Conservation (phyloP, 805 yeast genomes). For the Spathaspora sp. region DNA sequence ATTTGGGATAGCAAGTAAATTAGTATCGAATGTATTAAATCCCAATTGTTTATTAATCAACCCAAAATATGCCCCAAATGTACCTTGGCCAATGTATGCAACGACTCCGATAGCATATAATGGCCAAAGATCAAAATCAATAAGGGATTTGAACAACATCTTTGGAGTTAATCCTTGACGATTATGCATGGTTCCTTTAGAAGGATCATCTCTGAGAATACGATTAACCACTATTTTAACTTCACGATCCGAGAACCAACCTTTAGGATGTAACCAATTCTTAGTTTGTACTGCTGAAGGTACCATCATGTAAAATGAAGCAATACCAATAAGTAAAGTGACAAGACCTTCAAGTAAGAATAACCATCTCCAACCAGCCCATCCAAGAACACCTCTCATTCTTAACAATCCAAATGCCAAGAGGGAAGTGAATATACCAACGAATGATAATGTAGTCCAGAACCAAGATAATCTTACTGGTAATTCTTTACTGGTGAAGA, state of each 20-base stretch:
- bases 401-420: conserved; percentile 51
- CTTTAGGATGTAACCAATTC: conserved; percentile 42
- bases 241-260: conserved; percentile 49
- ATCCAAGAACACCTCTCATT: conserved; percentile 42
- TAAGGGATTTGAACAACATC: conserved; percentile 36
- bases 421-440: conserved; percentile 24
- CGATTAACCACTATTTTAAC: conserved; percentile 56
- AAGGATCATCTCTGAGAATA: conserved; percentile 60
- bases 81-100: conserved; percentile 16
- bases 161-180: conserved; percentile 47
- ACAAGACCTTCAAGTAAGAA: conserved; percentile 59
- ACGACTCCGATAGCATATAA: conserved; percentile 33
- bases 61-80: conserved; percentile 12
- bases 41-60: conserved; percentile 16
- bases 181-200: conserved; percentile 60
- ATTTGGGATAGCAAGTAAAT: conserved; percentile 21
- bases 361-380: conserved; percentile 61
- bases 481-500: conserved; percentile 57
- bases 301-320: conserved; percentile 45
- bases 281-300: conserved; percentile 51
- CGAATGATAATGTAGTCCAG: conserved; percentile 26
- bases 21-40: conserved; percentile 18
- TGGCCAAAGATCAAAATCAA: conserved; percentile 46
- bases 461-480: conserved; percentile 51
- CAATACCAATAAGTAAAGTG: conserved; percentile 50